Conservation (phyloP, 345 rosid genomes). For the Pistacia integerrima region DNA sequence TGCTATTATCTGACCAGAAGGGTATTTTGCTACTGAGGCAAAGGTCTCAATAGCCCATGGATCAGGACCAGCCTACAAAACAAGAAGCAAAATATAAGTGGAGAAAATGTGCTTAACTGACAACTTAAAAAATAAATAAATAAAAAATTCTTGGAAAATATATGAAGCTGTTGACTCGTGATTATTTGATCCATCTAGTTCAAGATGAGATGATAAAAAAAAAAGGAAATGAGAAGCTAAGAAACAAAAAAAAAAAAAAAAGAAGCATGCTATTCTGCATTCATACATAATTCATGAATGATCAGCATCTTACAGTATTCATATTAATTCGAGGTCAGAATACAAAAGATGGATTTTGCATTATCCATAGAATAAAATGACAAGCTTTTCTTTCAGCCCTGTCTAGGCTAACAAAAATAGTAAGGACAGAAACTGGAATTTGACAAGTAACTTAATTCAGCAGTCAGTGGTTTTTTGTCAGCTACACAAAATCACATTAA, state of each 20-base stretch:
- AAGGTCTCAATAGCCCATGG: constrained; percentile 89
- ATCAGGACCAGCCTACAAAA: constrained; percentile 81
- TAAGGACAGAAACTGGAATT: neutral
- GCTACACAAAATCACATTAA: neutral
- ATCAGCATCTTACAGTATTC: neutral
- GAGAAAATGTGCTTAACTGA: constrained; percentile 4
- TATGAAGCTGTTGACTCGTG: neutral
- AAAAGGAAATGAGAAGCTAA: too few species aligned
- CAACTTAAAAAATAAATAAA: neutral
- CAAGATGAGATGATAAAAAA: neutral
- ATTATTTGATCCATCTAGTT: neutral
- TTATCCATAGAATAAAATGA: neutral
- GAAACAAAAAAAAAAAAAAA: neutral
- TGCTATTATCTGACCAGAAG: constrained; percentile 68
- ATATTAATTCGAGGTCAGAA: neutral
- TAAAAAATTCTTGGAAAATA: neutral
- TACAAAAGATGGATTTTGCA: neutral
- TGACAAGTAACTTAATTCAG: neutral
- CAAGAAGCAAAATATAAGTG: constrained; percentile 18
- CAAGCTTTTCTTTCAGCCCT: neutral
- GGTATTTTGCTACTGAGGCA: constrained; percentile 86
- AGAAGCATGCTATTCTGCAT: neutral
- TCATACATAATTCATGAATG: neutral
- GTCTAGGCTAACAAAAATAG: neutral
- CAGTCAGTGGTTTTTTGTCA: neutral